Evolutionary conservation across 2,329 filamentous ascomycete species (phyloP), one percentile per base, ranked within the genome.

Genomic region (Claviceps humidiphila): DNA sequence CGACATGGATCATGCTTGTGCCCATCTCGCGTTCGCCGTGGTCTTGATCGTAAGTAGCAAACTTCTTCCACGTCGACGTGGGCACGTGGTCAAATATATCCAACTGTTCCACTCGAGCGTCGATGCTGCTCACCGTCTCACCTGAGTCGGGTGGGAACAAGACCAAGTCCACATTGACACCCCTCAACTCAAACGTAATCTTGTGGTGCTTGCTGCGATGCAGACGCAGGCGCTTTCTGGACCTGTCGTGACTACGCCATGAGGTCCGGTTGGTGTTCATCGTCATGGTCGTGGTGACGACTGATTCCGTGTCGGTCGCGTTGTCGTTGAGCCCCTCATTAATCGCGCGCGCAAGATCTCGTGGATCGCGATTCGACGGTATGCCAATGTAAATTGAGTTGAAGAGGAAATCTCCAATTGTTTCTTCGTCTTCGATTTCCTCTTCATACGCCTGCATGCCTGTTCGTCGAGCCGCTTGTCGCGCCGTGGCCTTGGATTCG

Each of bases 361-460:
- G 80, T 5, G 89, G 89, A 59, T 97, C 91, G 53, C 85, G 81
- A 59, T 90, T 93, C 11, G 87, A 78, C 0, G 91, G 87, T 17
- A 98, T 87, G 14, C 87, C 89, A 60, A 98, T 96, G 71, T 96
- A 98, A 51, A 98, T 95, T 0, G 93, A 98, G 65, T 98, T 97
- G 76, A 98, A 98, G 16, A 98, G 74, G 59, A 94, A 95, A 64
- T 98, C 94, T 5, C 89, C 89, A 66, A 97, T 94, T 5, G 86
- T 87, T 13, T 82, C 87, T 66, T 90, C 87, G 44, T 90, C 85
- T 48, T 95, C 87, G 22, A 85, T 78, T 24, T 91, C 82, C 39
- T 82, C 84, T 51, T 84, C 85, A 51, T 77, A 74, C 8, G 76
- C 71, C 51, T 77, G 73, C 54, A 78, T 71, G 51, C 80, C 79